Conservation (phyloP, 225 moss, liverwort and hornwort genomes). For the Physcomitrellopsis africana region DNA sequence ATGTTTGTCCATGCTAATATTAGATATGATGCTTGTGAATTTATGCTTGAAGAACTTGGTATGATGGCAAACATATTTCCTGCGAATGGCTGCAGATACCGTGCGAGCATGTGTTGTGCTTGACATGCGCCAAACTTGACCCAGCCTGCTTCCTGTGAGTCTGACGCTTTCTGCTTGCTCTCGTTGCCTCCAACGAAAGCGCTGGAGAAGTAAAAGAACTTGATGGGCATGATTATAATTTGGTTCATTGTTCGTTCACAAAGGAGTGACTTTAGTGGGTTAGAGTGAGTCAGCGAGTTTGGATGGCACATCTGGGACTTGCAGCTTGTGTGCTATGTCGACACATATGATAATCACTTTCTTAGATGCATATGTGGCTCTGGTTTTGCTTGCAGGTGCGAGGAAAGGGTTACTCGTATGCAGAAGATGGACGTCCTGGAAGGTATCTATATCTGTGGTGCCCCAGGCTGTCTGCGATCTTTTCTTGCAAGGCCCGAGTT, state of each 20-base stretch:
- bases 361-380: neutral
- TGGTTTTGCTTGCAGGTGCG: slow-evolving; percentile 61
- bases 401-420: slow-evolving; percentile 75
- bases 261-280: slow-evolving; percentile 15
- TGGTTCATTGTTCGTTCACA: slow-evolving; percentile 4
- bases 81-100: slow-evolving; percentile 70
- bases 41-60: too few species aligned
- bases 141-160: slow-evolving; percentile 79
- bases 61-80: neutral
- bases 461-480: slow-evolving; percentile 87
- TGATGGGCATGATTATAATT: slow-evolving; percentile 4
- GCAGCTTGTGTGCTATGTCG: neutral
- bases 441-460: slow-evolving; percentile 94
- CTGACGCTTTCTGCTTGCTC: slow-evolving; percentile 1
- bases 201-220: neutral
- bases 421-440: slow-evolving; percentile 95
- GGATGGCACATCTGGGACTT: neutral
- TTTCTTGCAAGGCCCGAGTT: slow-evolving; percentile 90
- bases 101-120: slow-evolving; percentile 97
- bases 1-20: too few species aligned
- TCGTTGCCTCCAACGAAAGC: slow-evolving; percentile 11
- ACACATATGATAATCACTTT: neutral
- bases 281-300: neutral
- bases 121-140: slow-evolving; percentile 88
- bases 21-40: too few species aligned